These are phyloP conservation scores for Plantago major DNA, from an alignment of 257 asterid species.

Conservation along the genomic window DNA sequence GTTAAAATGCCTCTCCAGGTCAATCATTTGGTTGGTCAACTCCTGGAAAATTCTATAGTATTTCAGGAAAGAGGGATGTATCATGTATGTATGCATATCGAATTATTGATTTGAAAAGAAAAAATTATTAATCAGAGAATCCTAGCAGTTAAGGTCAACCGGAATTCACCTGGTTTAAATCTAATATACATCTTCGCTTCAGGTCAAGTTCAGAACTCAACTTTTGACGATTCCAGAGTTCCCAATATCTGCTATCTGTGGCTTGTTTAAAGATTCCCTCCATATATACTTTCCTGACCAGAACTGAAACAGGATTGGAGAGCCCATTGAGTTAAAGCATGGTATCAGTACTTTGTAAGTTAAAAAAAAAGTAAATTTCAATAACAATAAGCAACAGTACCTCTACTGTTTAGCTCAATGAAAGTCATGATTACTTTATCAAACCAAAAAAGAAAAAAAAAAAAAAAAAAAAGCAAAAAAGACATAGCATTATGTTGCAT, in stretches of 20 bases:
- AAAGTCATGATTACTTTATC: too few relatives aligned
- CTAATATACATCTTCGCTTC: slow-evolving; percentile 58
- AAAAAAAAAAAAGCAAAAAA: too few relatives aligned
- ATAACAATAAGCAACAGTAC: too few relatives aligned
- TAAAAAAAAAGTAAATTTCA: background rate
- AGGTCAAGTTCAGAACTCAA: slow-evolving; percentile 78
- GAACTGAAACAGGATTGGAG: slow-evolving; percentile 42
- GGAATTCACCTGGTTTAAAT: slow-evolving; percentile 58
- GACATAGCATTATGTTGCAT: too few relatives aligned
- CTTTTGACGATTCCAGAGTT: slow-evolving; percentile 86
- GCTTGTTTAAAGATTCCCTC: slow-evolving; percentile 86
- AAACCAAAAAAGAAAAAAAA: too few relatives aligned
- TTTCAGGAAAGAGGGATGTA: slow-evolving; percentile 13
- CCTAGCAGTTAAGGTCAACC: slow-evolving; percentile 16
- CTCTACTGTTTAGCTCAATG: too few relatives aligned
- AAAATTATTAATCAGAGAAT: background rate
- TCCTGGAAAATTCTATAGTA: slow-evolving; percentile 33
- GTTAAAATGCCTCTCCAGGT: slow-evolving; percentile 88
- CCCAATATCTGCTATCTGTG: slow-evolving; percentile 75
- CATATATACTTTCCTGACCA: slow-evolving; percentile 72
- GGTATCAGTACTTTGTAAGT: background rate
- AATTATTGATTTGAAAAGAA: slow-evolving; percentile 9
- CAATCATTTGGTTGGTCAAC: slow-evolving; percentile 71
- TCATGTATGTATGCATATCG: slow-evolving; percentile 5
- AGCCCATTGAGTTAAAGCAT: slow-evolving; percentile 18